A percentile compares a stretch with the other conserved stretches of the same genome.
Conservation (phyloP, 805 yeast genomes). For the Starmerella bacillaris region DNA sequence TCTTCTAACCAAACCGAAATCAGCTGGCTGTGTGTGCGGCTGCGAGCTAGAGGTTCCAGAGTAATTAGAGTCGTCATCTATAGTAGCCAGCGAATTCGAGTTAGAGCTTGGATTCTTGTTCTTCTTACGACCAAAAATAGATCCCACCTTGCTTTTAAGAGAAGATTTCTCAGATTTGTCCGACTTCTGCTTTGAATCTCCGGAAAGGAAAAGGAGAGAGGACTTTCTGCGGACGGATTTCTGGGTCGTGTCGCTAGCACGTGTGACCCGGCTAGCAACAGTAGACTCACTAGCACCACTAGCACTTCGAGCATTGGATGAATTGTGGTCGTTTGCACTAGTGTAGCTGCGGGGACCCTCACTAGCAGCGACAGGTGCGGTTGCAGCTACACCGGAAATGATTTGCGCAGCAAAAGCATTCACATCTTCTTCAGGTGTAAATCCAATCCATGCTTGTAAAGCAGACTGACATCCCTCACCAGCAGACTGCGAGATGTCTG, state of each 20-base stretch:
- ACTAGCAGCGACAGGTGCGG: not conserved
- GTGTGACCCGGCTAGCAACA: slow-evolving; percentile 1
- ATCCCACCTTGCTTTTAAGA: slow-evolving; percentile 23
- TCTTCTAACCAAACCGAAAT: slow-evolving; percentile 12
- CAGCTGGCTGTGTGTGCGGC: slow-evolving; percentile 13
- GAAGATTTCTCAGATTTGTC: slow-evolving; percentile 2
- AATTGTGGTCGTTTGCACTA: not conserved
- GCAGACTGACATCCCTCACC: slow-evolving; percentile 41
- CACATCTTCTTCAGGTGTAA: slow-evolving; percentile 44
- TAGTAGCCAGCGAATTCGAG: slow-evolving; percentile 6
- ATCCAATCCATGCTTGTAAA: slow-evolving; percentile 45
- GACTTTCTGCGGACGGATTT: slow-evolving; percentile 7
- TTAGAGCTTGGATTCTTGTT: slow-evolving; percentile 8
- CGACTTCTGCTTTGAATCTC: not conserved
- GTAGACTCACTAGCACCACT: not conserved
- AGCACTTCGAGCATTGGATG: slow-evolving; percentile 1
- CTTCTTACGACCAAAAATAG: slow-evolving; percentile 22
- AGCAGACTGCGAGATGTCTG: slow-evolving; percentile 33
- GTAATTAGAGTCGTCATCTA: slow-evolving; percentile 4
- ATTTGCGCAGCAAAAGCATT: slow-evolving; percentile 32
- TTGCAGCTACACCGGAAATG: slow-evolving; percentile 16
- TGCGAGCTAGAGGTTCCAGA: slow-evolving; percentile 2
- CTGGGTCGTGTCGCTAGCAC: slow-evolving; percentile 8
- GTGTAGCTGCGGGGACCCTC: not conserved
- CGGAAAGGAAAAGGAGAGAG: slow-evolving; percentile 1